Base-by-base conservation (phyloP, 169 alveolate genomes). In the Cyclospora cayetanensis region DNA sequence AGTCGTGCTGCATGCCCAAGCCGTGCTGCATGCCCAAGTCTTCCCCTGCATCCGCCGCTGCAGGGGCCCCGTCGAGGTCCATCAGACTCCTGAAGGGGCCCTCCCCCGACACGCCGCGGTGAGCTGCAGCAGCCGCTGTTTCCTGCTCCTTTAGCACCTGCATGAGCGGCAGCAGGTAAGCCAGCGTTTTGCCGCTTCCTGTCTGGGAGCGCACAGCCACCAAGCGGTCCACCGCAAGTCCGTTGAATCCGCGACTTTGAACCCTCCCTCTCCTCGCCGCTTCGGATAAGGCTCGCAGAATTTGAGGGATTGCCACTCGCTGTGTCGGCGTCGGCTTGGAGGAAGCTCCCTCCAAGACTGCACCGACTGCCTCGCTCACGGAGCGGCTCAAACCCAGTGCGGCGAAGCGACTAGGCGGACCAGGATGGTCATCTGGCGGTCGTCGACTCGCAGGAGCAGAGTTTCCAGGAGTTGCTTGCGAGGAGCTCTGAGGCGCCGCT, bases 161-260 rank as follows among this genome's bases (percentile, higher is more conserved):
- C 60, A 96, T 84, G 9, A 97, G 91, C 34, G 99, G 99, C 76
- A 96, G 95, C 52, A 96, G 87, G 92, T 96, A 96, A 22, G 97
- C 96, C 39, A 97, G 94, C 27, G 98, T 96, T 92, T 96, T 96
- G 11, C 98, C 98, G 66, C 96, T 93, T 0, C 98, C 98, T 29
- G 98, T 97, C 93, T 97, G 97, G 11, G 93, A 72, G 31, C 72
- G 87, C 46, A 90, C 9, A 18, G 88, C 70, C 74, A 80, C 83
- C 66, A 68, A 60, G 37, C 93, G 15, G 55, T 60, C 80, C 3
- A 39, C 66, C 18, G 9, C 25, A 11, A 9, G 52, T 63, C 27
- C n/a, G 80, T 29, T 60, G 34, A 12, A n/a, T 34, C 55, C 53
- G 42, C n/a, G 72, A 22, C 35, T 79, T 53, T 29, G 12, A 12